Percentiles rank a stretch among this genome's conserved stretches.
phyloP scores from a whole-genome alignment of 805 yeast genomes.

The Lipomyces starkeyi region DNA sequence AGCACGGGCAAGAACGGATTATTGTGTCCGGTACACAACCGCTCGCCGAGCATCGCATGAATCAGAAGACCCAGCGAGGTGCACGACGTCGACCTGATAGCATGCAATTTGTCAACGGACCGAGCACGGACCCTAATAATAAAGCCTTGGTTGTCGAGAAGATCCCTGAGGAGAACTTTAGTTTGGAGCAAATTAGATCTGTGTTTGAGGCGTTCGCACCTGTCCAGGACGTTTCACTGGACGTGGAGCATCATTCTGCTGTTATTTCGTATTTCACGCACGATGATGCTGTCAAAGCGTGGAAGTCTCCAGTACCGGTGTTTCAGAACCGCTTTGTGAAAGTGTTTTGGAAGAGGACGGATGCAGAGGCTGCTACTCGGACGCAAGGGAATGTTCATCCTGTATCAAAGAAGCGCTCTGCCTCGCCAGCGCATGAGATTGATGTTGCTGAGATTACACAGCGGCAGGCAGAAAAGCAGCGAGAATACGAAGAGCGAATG shows the following conservation, averaged over 20 bases:
- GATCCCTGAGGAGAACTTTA: slow-evolving; percentile 52
- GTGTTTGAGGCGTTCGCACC: slow-evolving; percentile 54
- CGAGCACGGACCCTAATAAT: slow-evolving; percentile 40
- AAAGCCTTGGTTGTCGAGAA: slow-evolving; percentile 51
- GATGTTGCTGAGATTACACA: slow-evolving; percentile 50
- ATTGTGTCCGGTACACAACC: slow-evolving; percentile 13
- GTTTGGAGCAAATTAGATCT: slow-evolving; percentile 45
- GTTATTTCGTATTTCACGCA: slow-evolving; percentile 50
- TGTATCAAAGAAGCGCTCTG: slow-evolving; percentile 17
- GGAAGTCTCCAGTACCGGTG: slow-evolving; percentile 53
- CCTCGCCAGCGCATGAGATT: slow-evolving; percentile 42
- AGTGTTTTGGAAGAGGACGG: slow-evolving; percentile 50
- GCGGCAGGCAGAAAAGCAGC: slow-evolving; percentile 51
- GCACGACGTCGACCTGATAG: slow-evolving; percentile 24
- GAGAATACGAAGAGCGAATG: slow-evolving; percentile 50
- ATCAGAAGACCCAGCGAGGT: slow-evolving; percentile 12
- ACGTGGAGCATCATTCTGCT: slow-evolving; percentile 44
- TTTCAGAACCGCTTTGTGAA: slow-evolving; percentile 58
- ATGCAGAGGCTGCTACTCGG: slow-evolving; percentile 21
- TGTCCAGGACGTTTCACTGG: slow-evolving; percentile 45
- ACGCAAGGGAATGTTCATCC: neutral
- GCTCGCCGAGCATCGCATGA: neutral
- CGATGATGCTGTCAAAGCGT: slow-evolving; percentile 52
- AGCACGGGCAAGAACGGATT: slow-evolving; percentile 35
- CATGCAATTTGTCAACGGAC: slow-evolving; percentile 15